Evolutionary conservation across 2,329 filamentous ascomycete species (phyloP).

Genomic region (Pseudogymnoascus sp.): DNA sequence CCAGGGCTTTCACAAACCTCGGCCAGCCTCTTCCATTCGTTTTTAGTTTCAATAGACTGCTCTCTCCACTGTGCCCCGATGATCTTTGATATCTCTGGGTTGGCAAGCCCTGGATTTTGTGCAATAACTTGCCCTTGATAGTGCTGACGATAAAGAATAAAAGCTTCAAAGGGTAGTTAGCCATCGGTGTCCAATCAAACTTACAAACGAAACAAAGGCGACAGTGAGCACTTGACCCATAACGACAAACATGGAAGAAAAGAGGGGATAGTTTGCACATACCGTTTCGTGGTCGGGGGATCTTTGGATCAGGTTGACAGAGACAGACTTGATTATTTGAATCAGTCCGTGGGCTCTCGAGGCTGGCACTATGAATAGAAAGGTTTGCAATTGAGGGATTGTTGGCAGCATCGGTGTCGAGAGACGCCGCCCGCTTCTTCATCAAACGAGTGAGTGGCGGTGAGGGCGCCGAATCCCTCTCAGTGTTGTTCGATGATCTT

Average conservation of each 20-base stretch:
- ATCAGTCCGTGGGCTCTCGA: constrained; percentile 18
- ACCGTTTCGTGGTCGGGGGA: constrained; percentile 65
- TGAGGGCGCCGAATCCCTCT: constrained; percentile 21
- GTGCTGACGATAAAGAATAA: constrained; percentile 94
- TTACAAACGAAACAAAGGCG: constrained; percentile 11
- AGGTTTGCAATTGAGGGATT: constrained; percentile 25
- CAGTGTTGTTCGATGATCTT: constrained; percentile 15
- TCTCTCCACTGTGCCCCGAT: constrained; percentile 83
- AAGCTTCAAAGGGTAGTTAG: constrained; percentile 53
- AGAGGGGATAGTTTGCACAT: constrained; percentile 30
- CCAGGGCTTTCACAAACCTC: constrained; percentile 45
- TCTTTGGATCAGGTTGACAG: constrained; percentile 64
- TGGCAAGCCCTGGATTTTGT: constrained; percentile 80
- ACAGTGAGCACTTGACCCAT: constrained; percentile 10
- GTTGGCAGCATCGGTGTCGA: constrained; percentile 24
- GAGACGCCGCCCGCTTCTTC: constrained; percentile 27
- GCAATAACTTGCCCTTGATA: constrained; percentile 76
- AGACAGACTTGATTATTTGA: constrained; percentile 48
- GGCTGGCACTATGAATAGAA: constrained; percentile 23
- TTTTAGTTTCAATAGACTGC: constrained; percentile 65
- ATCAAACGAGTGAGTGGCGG: constrained; percentile 26
- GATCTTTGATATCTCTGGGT: constrained; percentile 95
- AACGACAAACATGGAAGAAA: constrained; percentile 12
- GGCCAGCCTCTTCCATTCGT: constrained; percentile 80
- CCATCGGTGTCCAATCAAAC: constrained; percentile 22